Evolutionary conservation across 1,139 yeast species (phyloP), one percentile per base, ranked within the genome.

Genomic region (Petasospora fabianii): DNA sequence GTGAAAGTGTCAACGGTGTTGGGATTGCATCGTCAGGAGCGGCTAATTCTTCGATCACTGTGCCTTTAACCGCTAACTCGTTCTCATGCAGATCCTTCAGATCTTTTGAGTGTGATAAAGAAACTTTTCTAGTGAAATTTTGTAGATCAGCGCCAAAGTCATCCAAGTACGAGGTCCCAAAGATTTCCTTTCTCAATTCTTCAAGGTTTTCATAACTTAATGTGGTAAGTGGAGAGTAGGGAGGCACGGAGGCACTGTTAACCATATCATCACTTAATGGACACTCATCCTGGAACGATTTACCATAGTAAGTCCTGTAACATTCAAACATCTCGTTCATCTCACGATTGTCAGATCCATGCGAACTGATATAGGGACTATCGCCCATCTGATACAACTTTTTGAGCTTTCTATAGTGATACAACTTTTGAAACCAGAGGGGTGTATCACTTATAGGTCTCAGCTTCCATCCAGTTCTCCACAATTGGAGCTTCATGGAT

Each of bases 101-200:
- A n/a, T n/a, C n/a, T n/a, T n/a, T n/a, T n/a, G n/a, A n/a, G n/a
- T n/a, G n/a, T n/a, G n/a, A n/a, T n/a, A n/a, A n/a, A n/a, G n/a
- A n/a, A n/a, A n/a, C n/a, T n/a, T n/a, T n/a, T n/a, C n/a, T n/a
- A n/a, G n/a, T n/a, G n/a, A n/a, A n/a, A n/a, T n/a, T n/a, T n/a
- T n/a, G n/a, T n/a, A n/a, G n/a, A 24, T 22, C 34, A 19, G 13
- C 21, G 7, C 9, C 11, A 11, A 14, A 20, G 26, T 39, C 40
- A 5, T 31, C 26, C 26, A 42, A 27, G 29, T 13, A 33, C 24
- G 16, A 27, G 2, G 16, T 2, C 3, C 41, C 39, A 20, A 36
- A 36, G 6, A 42, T 28, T 11, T 42, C 38, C 8, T 19, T 14
- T 14, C 40, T 33, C 31, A 42, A 22, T n/a, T 30, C 36, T 16